phyloP scores from a whole-genome alignment of 1,284 basidiomycete genomes.

The Coriolopsis trogii region DNA sequence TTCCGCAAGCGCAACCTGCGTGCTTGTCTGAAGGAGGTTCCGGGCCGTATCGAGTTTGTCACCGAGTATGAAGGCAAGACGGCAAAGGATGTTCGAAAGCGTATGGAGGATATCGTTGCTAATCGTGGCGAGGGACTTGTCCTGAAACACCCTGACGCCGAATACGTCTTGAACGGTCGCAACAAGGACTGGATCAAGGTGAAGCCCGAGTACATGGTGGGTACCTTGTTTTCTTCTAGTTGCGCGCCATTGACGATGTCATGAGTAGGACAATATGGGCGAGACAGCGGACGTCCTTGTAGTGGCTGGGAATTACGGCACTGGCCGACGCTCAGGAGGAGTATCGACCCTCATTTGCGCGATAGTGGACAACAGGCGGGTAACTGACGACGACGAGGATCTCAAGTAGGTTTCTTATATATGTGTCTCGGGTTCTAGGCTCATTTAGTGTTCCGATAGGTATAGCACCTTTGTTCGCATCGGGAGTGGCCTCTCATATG shows the following conservation, averaged over 20 bases:
- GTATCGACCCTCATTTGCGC: conserved; percentile 81
- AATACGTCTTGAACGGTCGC: conserved; percentile 84
- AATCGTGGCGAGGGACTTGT: conserved; percentile 89
- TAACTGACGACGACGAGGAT: conserved; percentile 58
- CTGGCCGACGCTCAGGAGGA: conserved; percentile 74
- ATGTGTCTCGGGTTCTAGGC: neutral
- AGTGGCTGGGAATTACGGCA: conserved; percentile 80
- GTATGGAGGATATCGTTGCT: conserved; percentile 83
- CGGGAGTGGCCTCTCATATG: conserved; percentile 83
- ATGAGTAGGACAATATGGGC: conserved; percentile 85
- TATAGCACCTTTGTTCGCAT: conserved; percentile 84
- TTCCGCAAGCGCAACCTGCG: conserved; percentile 74
- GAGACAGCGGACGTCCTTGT: conserved; percentile 90
- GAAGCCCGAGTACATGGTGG: conserved; percentile 93
- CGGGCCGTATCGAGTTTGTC: conserved; percentile 81
- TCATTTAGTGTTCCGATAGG: conserved; percentile 38
- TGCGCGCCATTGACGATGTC: conserved; percentile 8
- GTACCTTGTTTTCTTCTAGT: conserved; percentile 20
- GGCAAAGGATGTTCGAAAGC: conserved; percentile 76
- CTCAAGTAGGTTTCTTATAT: conserved; percentile 52
- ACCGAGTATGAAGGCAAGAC: conserved; percentile 73
- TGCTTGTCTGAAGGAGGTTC: conserved; percentile 61
- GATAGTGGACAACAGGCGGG: conserved; percentile 67
- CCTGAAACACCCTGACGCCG: conserved; percentile 80
- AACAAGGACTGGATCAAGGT: conserved; percentile 93